Base-by-base conservation (phyloP, 192 early-diverging fungal genomes). In the Podila minutissima region DNA sequence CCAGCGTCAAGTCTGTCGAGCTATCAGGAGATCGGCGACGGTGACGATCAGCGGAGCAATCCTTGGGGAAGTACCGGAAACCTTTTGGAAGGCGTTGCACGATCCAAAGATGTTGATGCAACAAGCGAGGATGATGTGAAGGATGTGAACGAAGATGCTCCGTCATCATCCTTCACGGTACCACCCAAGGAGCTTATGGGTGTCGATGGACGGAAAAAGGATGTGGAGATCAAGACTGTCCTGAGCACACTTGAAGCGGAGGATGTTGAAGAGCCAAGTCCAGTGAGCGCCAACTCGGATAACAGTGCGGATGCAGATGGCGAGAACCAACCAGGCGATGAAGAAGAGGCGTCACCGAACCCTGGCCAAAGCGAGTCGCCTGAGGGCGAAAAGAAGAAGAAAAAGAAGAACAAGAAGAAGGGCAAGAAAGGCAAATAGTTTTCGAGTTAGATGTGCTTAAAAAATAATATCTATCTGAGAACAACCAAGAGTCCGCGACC, bases 11-110 rank as follows among this genome's bases (percentile, higher is more conserved):
- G 35, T 37, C 71, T 75, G 12, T 72, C 69, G 8, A 69, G 67
- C 13, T 89, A 87, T 74, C 84, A 86, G 26, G 84, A 89, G 55
- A 87, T 87, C 41, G 41, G 41, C 15, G 41, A 46, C 67, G 74
- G 67, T 22, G 86, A 65, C 17, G 74, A 53, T 13, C 72, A 51
- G 3, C 49, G 58, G 20, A 70, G 69, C 46, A 85, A 85, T 57
- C 83, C 83, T 5, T 85, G 83, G 83, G 62, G 59, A 12, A 75
- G 74, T 15, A 68, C 67, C 29, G 64, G 68, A 10, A 48, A 82
- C 46, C 57, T 66, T 4, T 48, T 74, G 61, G n/a, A 55, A 5
- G 51, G 48, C 41, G 55, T 22, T 9, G 10, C 20, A 9, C n/a
- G 19, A 28, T 38, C 57, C 28, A 49, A 60, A 1, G 41, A 69